Evolutionary conservation across 257 asterid species (phyloP), one percentile per base, ranked within the genome.

Genomic region (Nicotiana knightiana): DNA sequence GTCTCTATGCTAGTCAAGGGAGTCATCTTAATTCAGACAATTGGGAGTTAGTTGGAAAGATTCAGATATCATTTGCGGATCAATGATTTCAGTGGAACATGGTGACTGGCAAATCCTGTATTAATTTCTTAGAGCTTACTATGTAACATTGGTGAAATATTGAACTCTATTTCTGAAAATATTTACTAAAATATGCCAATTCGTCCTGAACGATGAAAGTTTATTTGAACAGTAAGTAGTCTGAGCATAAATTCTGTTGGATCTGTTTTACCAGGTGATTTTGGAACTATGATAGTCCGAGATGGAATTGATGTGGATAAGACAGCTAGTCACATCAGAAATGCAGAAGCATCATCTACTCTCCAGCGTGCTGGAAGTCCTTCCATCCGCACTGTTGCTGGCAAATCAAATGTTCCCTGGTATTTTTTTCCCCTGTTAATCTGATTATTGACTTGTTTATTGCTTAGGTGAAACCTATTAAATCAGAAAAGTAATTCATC

Each of bases 201-300:
- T 75, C 53, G 43, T 75, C 79, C 63, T 51, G 63, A 66, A 66
- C 4, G 63, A 37, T 21, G 59, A 11, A 15, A 17, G 62, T 55
- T 70, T 63, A 63, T 61, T 57, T 62, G 46, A 70, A 21, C 26
- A 37, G 35, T 30, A 57, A 48, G 76, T 48, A 77, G 51, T 39
- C 51, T 64, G 59, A 66, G 3, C 18, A n/a, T 59, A 76, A 58
- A 11, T 58, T 76, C 81, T 77, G 70, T 28, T 33, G 67, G 73
- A 58, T 54, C 51, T 82, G 58, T 84, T 77, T 83, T 80, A 67
- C 80, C 89, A 96, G 99, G 93, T 92, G 98, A 93, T 84, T 93
- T 90, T 88, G 97, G 98, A 84, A 96, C 99, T 11, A 86, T 96
- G 67, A 82, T 94, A 85, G 85, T 93, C 85, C 95, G 87, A 86